Conservation (phyloP, 495 filamentous ascomycete genomes). For the Penicillium steckii region DNA sequence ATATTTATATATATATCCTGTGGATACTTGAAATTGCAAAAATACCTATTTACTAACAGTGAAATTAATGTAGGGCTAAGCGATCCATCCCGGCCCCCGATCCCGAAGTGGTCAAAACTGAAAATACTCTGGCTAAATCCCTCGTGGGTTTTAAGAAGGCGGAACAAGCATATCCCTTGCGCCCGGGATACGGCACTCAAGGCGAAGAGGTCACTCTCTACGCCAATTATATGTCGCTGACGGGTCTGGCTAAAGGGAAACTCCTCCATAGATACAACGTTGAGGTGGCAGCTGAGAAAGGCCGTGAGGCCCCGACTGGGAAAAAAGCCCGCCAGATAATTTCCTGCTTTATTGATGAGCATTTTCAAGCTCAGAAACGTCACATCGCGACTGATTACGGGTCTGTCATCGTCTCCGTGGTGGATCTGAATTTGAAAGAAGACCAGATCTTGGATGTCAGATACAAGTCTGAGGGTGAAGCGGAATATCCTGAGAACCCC, state of each 20-base stretch:
- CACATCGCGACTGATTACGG: conserved; percentile 60
- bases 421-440: conserved; percentile 29
- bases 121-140: conserved; percentile 26
- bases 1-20: not conserved
- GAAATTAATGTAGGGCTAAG: conserved; percentile 15
- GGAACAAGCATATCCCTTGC: conserved; percentile 26
- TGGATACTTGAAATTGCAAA: not conserved
- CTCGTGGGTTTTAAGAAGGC: conserved; percentile 23
- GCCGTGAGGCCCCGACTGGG: conserved; percentile 38
- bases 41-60: not conserved
- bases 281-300: conserved; percentile 22
- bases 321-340: conserved; percentile 57
- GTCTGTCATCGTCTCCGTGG: conserved; percentile 44
- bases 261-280: conserved; percentile 39
- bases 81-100: conserved; percentile 20
- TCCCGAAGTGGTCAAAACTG: conserved; percentile 27
- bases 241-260: conserved; percentile 25
- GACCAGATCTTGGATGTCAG: conserved; percentile 32
- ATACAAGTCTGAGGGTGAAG: conserved; percentile 39
- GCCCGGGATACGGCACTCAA: conserved; percentile 59
- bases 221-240: conserved; percentile 64
- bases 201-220: conserved; percentile 54
- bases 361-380: conserved; percentile 23
- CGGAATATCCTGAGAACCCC: conserved; percentile 36
- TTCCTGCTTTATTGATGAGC: conserved; percentile 44